Evolutionary conservation across 768 basidiomycete species (phyloP), one percentile per base, ranked within the genome.

Genomic region (Pleurotus ostreatus): DNA sequence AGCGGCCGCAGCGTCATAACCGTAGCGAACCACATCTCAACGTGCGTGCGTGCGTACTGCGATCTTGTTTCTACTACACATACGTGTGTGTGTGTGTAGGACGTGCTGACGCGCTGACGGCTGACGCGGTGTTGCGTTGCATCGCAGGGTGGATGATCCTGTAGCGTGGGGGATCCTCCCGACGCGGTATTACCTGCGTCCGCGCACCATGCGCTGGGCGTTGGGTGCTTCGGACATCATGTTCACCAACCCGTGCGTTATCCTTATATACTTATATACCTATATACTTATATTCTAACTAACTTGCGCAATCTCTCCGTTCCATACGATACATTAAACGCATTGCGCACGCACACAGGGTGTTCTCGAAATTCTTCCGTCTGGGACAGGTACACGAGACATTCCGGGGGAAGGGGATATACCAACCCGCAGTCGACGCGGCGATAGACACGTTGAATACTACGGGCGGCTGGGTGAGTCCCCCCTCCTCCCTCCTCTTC

Each of bases 1-100:
- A 74, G 72, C n/a, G 83, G 85, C 4, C 82, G 80, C 58, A 90
- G 89, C 48, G 69, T 94, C 34, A 65, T 94, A 18, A 94, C 92
- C 23, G 94, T 97, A 46, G 84, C 88, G 56, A 98, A 98, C 70
- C 95, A 98, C 66, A 85, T 95, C 55, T 97, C 95, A 49, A 94
- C 92, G 86, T 94, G 67, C 55, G 85, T 76, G 56, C 61, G 55
- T 53, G n/a, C n/a, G n/a, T n/a, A n/a, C n/a, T n/a, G n/a, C n/a
- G n/a, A n/a, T n/a, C n/a, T n/a, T n/a, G n/a, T n/a, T n/a, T n/a
- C n/a, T n/a, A n/a, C n/a, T n/a, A n/a, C n/a, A n/a, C n/a, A n/a
- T n/a, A n/a, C n/a, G n/a, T n/a, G n/a, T n/a, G n/a, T n/a, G n/a
- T n/a, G n/a, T n/a, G n/a, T n/a, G n/a, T n/a, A n/a, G n/a, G n/a